phyloP scores from a whole-genome alignment of 805 yeast genomes.

The Huiozyma naganishii region DNA sequence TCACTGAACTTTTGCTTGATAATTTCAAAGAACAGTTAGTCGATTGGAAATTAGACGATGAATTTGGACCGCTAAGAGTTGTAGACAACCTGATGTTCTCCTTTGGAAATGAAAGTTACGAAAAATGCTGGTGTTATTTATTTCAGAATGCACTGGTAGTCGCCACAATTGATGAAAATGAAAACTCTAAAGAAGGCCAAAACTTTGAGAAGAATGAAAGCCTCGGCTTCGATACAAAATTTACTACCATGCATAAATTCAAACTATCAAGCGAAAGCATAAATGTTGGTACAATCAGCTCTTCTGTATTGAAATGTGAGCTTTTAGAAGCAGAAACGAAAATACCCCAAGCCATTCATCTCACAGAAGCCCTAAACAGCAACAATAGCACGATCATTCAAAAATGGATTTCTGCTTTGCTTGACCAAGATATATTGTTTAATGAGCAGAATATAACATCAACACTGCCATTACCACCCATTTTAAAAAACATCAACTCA shows the following conservation, averaged over 20 bases:
- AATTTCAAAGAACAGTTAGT: slow-evolving; percentile 11
- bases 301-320: slow-evolving; percentile 13
- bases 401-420: slow-evolving; percentile 33
- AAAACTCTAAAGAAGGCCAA: not conserved
- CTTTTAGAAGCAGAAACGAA: too few relatives aligned
- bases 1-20: slow-evolving; percentile 14
- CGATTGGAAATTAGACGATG: slow-evolving; percentile 22
- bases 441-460: slow-evolving; percentile 24
- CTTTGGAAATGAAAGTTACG: slow-evolving; percentile 17
- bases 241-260: slow-evolving; percentile 9
- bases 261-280: slow-evolving; percentile 5
- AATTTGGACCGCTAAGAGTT: slow-evolving; percentile 28
- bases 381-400: slow-evolving; percentile 25
- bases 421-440: slow-evolving; percentile 26
- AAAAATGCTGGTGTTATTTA: slow-evolving; percentile 25
- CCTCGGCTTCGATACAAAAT: slow-evolving; percentile 4
- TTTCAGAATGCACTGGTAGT: slow-evolving; percentile 22
- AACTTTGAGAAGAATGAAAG: slow-evolving; percentile 1
- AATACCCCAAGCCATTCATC: slow-evolving; percentile 7
- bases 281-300: slow-evolving; percentile 14
- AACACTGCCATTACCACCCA: slow-evolving; percentile 19
- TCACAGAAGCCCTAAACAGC: slow-evolving; percentile 20
- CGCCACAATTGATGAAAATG: slow-evolving; percentile 5
- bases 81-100: slow-evolving; percentile 29
- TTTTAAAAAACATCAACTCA: slow-evolving; percentile 4